phyloP scores from a whole-genome alignment of 2,329 filamentous ascomycete genomes.

The Grosmannia serpens region DNA sequence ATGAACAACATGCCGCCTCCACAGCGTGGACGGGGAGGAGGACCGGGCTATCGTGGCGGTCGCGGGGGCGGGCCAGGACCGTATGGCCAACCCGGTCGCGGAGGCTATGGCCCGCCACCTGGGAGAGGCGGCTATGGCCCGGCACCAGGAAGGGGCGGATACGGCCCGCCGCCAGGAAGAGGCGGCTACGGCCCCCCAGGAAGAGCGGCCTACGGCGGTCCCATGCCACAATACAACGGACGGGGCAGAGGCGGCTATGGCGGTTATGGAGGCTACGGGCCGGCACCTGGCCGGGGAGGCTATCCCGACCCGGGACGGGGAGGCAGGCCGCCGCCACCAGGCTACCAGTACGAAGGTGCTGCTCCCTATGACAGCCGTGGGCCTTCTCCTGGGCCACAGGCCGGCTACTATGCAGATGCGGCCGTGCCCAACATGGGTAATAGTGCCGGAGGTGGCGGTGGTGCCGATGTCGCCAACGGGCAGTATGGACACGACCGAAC shows the following conservation, averaged over 20 bases:
- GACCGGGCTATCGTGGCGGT: conserved; percentile 32
- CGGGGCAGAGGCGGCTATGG: not conserved
- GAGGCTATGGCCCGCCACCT: conserved; percentile 32
- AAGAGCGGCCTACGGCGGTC: conserved; percentile 21
- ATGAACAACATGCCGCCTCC: conserved; percentile 25
- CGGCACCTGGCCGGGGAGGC: not conserved
- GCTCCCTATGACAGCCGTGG: conserved; percentile 18
- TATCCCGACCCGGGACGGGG: conserved; percentile 24
- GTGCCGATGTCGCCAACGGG: conserved; percentile 20
- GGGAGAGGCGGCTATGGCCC: conserved; percentile 31
- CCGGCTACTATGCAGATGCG: conserved; percentile 24
- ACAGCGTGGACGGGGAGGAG: conserved; percentile 38
- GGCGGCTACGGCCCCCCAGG: conserved; percentile 22
- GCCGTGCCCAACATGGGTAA: not conserved
- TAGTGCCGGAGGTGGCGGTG: not conserved
- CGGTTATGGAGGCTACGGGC: not conserved
- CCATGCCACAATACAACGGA: conserved; percentile 16
- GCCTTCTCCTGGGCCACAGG: conserved; percentile 25
- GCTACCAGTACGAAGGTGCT: conserved; percentile 28
- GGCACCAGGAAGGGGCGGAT: conserved; percentile 22
- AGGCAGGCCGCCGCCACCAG: conserved; percentile 30
- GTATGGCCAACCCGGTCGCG: conserved; percentile 31
- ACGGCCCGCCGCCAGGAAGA: conserved; percentile 28
- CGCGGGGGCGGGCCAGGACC: conserved; percentile 36
- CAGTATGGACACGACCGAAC: conserved; percentile 30